A percentile compares a stretch with the other conserved stretches of the same genome.
phyloP scores from a whole-genome alignment of 2,329 filamentous ascomycete genomes.

The Tolypocladium capitatum region DNA sequence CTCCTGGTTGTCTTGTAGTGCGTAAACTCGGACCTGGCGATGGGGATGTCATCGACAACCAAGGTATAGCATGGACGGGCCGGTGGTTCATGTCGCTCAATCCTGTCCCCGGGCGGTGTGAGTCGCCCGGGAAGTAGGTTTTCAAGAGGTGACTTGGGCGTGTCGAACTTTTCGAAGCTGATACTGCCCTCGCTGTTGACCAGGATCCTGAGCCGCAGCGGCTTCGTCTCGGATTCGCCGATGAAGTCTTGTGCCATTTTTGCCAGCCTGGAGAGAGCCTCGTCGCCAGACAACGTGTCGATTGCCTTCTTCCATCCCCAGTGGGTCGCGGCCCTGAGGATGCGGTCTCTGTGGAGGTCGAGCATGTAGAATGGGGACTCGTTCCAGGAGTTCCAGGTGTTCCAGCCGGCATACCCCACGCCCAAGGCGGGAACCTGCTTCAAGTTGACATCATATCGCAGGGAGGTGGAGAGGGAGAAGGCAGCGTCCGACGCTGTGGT shows the following conservation, averaged over 20 bases:
- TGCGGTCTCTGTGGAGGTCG: constrained; percentile 61
- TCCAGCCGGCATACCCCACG: constrained; percentile 34
- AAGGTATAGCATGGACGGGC: constrained; percentile 25
- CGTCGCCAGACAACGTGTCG: constrained; percentile 27
- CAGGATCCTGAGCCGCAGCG: constrained; percentile 40
- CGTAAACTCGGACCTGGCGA: constrained; percentile 49
- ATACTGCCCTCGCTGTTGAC: constrained; percentile 37
- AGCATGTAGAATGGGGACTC: constrained; percentile 66
- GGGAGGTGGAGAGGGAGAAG: constrained; percentile 56
- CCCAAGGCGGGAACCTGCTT: constrained; percentile 24
- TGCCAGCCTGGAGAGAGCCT: constrained; percentile 29
- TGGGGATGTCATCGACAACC: constrained; percentile 28
- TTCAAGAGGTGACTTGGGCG: constrained; percentile 25
- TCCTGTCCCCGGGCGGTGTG: constrained; percentile 27
- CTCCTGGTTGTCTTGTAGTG: constrained; percentile 76
- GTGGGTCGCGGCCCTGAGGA: constrained; percentile 49
- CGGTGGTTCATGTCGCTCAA: too few species aligned
- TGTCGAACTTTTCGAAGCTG: constrained; percentile 23
- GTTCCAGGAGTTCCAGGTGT: constrained; percentile 35
- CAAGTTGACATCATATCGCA: constrained; percentile 56
- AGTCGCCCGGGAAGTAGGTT: constrained; percentile 46
- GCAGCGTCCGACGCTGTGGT: constrained; percentile 19
- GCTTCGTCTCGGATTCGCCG: constrained; percentile 15
- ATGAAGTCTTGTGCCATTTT: constrained; percentile 21
- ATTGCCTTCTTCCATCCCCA: constrained; percentile 41